Evolutionary conservation across 2,329 filamentous ascomycete genomes (phyloP).

Genomic region (Lachnum nothofagi): DNA sequence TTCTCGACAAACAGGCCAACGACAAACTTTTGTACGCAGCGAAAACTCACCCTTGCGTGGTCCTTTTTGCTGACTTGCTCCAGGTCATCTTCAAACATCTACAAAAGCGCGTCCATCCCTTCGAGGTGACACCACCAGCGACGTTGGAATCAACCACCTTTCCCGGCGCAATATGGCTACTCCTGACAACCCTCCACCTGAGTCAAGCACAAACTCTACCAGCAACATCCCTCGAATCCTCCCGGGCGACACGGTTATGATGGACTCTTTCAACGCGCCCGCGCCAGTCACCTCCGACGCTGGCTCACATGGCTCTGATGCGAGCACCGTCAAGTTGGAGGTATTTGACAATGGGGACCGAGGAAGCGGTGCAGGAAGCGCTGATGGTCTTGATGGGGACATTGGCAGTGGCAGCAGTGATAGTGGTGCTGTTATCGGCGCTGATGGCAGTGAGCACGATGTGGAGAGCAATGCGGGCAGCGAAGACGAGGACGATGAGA

Average conservation of each 20-base stretch:
- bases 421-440: not conserved
- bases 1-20: not conserved
- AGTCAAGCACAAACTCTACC: not conserved
- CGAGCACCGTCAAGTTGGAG: not conserved
- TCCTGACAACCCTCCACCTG: not conserved
- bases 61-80: not conserved
- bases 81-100: not conserved
- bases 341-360: no score
- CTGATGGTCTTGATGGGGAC: no score
- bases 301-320: not conserved
- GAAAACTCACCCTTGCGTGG: not conserved
- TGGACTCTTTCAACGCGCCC: not conserved
- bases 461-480: not conserved
- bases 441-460: not conserved
- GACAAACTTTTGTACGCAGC: not conserved
- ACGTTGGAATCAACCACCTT: not conserved
- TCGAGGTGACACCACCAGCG: not conserved
- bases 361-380: no score
- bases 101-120: not conserved
- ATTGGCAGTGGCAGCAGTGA: not conserved
- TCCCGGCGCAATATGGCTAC: not conserved
- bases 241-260: not conserved
- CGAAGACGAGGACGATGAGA: not conserved
- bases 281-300: no score
- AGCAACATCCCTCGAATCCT: not conserved